Evolutionary conservation across 2,329 filamentous ascomycete genomes (phyloP).

Genomic region (Nothophaeocryptopus gaeumannii): DNA sequence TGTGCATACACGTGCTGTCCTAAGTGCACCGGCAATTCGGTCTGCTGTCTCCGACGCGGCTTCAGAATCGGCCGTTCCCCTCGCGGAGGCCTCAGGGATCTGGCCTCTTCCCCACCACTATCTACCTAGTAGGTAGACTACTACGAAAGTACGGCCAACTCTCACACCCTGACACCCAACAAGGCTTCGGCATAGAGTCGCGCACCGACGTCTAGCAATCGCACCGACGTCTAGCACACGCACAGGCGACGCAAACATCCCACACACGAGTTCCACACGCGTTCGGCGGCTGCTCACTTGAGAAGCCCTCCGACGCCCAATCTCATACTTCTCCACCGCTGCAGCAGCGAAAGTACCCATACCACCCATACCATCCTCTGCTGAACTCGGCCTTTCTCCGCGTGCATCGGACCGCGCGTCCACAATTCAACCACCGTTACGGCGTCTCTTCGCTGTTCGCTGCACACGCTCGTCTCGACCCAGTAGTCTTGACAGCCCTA

Average conservation of each 20-base stretch:
- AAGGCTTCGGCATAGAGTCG: conserved; percentile 12
- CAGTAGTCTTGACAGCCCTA: too few relatives aligned
- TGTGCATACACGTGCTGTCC: conserved; percentile 6
- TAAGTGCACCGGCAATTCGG: not conserved
- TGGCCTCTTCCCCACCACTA: conserved; percentile 6
- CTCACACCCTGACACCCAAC: conserved; percentile 2
- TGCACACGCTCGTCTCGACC: not conserved
- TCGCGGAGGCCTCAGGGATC: conserved; percentile 8
- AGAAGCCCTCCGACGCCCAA: conserved; percentile 8
- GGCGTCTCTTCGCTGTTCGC: conserved; percentile 18
- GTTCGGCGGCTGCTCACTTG: too few relatives aligned
- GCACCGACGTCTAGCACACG: conserved; percentile 6
- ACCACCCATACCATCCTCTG: not conserved
- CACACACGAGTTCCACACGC: conserved; percentile 7
- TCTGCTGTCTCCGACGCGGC: not conserved
- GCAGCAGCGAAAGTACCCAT: conserved; percentile 3
- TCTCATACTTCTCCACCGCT: conserved; percentile 11
- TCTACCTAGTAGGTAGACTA: too few relatives aligned
- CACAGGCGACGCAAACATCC: conserved; percentile 7
- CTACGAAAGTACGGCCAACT: not conserved
- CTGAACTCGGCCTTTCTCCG: conserved; percentile 18
- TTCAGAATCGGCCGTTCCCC: too few relatives aligned
- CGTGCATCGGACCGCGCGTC: conserved; percentile 18
- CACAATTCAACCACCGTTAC: conserved; percentile 21
- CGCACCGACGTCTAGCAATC: conserved; percentile 11